phyloP scores from a whole-genome alignment of 768 basidiomycete genomes.

The Lepiota brunneoincarnata region DNA sequence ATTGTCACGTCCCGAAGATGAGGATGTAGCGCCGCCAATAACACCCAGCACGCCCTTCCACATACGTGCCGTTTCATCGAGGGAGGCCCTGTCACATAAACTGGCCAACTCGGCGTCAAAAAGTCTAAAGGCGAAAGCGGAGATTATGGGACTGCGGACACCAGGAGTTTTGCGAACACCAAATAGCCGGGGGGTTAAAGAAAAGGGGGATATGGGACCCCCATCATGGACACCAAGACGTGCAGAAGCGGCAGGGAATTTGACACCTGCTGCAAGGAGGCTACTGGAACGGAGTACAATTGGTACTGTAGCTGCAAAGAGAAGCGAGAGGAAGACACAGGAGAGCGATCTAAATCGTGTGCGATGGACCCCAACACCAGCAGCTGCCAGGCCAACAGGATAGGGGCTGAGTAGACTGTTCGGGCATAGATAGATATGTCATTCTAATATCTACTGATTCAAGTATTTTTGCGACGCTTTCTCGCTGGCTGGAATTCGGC shows the following conservation, averaged over 20 bases:
- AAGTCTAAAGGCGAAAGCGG: slow-evolving; percentile 76
- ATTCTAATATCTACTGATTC: slow-evolving; percentile 11
- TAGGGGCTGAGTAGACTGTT: neutral
- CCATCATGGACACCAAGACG: slow-evolving; percentile 78
- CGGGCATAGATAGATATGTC: neutral
- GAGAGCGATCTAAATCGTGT: slow-evolving; percentile 64
- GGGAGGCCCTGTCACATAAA: slow-evolving; percentile 80
- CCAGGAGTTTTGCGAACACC: slow-evolving; percentile 37
- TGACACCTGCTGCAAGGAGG: slow-evolving; percentile 85
- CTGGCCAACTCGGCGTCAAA: slow-evolving; percentile 81
- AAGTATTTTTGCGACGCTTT: slow-evolving; percentile 60
- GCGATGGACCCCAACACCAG: slow-evolving; percentile 80
- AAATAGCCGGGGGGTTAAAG: slow-evolving; percentile 20
- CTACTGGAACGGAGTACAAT: slow-evolving; percentile 72
- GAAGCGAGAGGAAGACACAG: slow-evolving; percentile 52
- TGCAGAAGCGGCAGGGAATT: slow-evolving; percentile 64
- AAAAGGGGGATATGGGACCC: slow-evolving; percentile 69
- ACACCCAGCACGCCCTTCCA: slow-evolving; percentile 69
- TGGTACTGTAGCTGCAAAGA: slow-evolving; percentile 57
- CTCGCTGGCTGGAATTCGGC: slow-evolving; percentile 31
- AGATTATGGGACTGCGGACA: slow-evolving; percentile 46
- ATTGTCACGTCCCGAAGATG: slow-evolving; percentile 50
- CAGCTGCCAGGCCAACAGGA: slow-evolving; percentile 21
- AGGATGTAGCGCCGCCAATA: slow-evolving; percentile 47
- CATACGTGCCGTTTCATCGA: slow-evolving; percentile 69